Conservation (phyloP, 768 basidiomycete genomes). For the Clitopilus passeckerianus region DNA sequence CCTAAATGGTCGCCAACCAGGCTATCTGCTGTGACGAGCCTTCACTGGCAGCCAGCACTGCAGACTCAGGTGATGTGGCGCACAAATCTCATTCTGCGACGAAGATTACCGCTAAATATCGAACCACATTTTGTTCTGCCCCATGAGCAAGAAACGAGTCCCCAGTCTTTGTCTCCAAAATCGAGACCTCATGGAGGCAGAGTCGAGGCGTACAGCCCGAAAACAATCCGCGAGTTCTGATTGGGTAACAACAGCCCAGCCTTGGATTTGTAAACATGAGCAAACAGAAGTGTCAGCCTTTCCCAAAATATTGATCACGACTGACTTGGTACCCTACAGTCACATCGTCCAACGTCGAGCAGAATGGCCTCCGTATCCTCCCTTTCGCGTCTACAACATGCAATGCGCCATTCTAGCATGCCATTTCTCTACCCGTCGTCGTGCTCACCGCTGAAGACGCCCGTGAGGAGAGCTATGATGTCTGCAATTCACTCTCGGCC, state of each 20-base stretch:
- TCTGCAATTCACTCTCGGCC: slow-evolving; percentile 47
- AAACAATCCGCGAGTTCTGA: slow-evolving; percentile 11
- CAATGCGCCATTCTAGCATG: slow-evolving; percentile 23
- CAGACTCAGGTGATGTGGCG: background rate
- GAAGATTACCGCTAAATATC: background rate
- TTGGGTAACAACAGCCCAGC: slow-evolving; percentile 7
- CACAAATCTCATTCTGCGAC: background rate
- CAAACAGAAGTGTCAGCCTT: slow-evolving; percentile 13
- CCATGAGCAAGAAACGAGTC: background rate
- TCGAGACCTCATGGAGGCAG: background rate
- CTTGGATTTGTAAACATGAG: background rate
- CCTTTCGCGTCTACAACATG: slow-evolving; percentile 21
- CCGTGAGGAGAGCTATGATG: slow-evolving; percentile 60
- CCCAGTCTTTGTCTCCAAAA: background rate
- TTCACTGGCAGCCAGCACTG: background rate
- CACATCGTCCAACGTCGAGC: background rate
- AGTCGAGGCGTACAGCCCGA: background rate
- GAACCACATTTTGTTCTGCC: background rate
- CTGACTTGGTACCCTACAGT: background rate
- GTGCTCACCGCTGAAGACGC: slow-evolving; percentile 25
- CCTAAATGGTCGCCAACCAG: too few relatives aligned
- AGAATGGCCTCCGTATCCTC: slow-evolving; percentile 22
- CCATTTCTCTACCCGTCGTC: slow-evolving; percentile 24
- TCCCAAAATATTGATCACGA: background rate
- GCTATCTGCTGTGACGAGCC: too few relatives aligned